Evolutionary conservation across 2,329 filamentous ascomycete species (phyloP), one percentile per base, ranked within the genome.

Genomic region (Lasiodiplodia hormozganensis): DNA sequence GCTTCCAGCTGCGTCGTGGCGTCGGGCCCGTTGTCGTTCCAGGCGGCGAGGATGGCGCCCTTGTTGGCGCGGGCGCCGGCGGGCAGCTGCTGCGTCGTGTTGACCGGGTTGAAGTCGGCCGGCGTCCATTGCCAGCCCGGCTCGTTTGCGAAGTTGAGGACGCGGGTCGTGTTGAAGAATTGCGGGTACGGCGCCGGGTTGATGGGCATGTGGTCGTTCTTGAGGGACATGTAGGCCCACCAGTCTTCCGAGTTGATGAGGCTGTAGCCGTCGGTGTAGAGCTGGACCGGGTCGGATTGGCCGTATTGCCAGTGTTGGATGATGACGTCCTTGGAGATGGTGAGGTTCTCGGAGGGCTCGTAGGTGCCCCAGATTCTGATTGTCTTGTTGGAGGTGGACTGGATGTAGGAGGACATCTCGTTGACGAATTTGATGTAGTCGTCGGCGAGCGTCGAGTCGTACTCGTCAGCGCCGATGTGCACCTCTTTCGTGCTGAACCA

Each of bases 181-280:
- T 84, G 82, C 1, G 82, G 80, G 60, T 85, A 85, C 3, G 80
- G 78, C 0, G 81, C 82, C 0, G 83, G 83, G 0, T 80, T 68
- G 49, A 84, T 84, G 1, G 83, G 83, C 64, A 73, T 81, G 70
- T 85, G 83, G 69, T 85, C 82, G 69, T 86, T 87, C 68, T 87
- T 87, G 64, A 87, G 71, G 3, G 82, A 83, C 80, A 86, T 85
- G 70, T 87, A 87, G 0, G 83, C 84, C 85, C 83, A 85, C 82
- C 82, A 84, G 70, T 85, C 83, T 52, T 84, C 76, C 0, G 82
- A 83, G 70, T 85, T 85, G 74, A 85, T 76, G 12, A 83, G 28
- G 0, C 76, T 68, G 67, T 84, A 83, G 1, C 78, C 79, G 4
- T 76, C 72, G 1, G 73, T 68, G 10, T 80, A 74, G 0, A 85